Evolutionary conservation across 2,329 filamentous ascomycete species (phyloP), one percentile per base, ranked within the genome.

Genomic region (Alternaria viburni): DNA sequence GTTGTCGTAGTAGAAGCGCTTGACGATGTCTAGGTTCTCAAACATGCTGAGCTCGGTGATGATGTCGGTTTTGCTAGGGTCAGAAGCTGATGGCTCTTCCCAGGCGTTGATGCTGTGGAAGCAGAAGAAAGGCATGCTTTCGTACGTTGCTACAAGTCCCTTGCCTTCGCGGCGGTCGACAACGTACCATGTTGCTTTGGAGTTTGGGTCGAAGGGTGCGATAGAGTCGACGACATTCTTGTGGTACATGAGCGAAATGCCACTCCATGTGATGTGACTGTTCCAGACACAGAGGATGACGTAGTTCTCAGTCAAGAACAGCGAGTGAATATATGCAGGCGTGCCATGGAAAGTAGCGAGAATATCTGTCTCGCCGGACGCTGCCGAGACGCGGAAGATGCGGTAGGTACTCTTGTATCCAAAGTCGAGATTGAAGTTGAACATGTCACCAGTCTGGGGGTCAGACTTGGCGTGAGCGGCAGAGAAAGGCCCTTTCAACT

Each of bases 31-130:
- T 0, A 86, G 80, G 55, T 87, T 90, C 0, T 87, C 83, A 72
- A 91, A 93, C 55, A 86, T 82, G 28, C 89, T 79, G 1, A 90
- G 75, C 64, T 96, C 93, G 58, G 90, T 88, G 28, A 89, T 82
- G 17, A 96, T 83, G 62, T 89, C 83, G 6, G 80, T 79, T n/a
- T 83, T 80, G 55, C 25, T 70, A 2, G 74, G 64, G 26, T 77
- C 69, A 19, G 57, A 68, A 4, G 76, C 57, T 0, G 78, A 81
- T 0, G 77, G 69, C 66, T 92, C 86, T 71, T 95, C 91, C 75
- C 89, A 96, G 0, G 91, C 87, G 69, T 96, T 96, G 74, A 93
- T 83, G 0, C 87, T 88, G 79, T 97, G 93, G 77, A 96, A 96
- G 78, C 88, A 90, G 82, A 94, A 96, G 50, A 89, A 89, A 0